Conservation (phyloP, 805 yeast genomes). For the Yarrowia divulgata region DNA sequence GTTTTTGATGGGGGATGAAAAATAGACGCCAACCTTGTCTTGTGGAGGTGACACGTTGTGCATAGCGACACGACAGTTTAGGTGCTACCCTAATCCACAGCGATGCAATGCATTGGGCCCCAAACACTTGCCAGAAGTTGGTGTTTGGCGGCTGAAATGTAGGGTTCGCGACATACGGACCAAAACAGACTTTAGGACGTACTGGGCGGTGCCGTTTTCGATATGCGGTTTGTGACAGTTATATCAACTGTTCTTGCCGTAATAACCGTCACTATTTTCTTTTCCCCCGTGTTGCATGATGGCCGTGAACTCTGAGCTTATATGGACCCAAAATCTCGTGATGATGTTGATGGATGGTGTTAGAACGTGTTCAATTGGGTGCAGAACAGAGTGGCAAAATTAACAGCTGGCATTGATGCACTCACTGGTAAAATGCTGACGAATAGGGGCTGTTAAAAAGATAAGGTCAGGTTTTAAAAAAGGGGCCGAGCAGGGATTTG, state of each 20-base stretch:
- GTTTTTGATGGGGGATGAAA: conserved; percentile 32
- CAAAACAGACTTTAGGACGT: background rate
- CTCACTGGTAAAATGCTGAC: background rate
- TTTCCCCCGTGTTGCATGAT: conserved; percentile 25
- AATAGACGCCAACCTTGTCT: conserved; percentile 22
- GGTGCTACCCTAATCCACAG: conserved; percentile 20
- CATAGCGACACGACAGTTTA: background rate
- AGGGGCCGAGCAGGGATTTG: conserved; percentile 48
- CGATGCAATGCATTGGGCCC: background rate
- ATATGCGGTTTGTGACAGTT: no score
- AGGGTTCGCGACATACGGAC: no score
- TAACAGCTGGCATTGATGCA: background rate
- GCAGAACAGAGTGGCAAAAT: background rate
- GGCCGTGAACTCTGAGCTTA: conserved; percentile 15
- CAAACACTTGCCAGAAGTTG: background rate
- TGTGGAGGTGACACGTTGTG: conserved; percentile 39
- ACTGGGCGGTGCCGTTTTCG: no score
- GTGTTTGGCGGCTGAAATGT: background rate
- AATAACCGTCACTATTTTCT: background rate
- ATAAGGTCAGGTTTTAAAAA: conserved; percentile 16
- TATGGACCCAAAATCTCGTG: background rate
- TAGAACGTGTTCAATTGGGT: no score
- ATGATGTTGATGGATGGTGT: background rate
- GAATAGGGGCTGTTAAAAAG: no score
- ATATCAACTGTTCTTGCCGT: no score